These are phyloP conservation scores for Colletotrichum abscissum DNA, from an alignment of 2,329 filamentous ascomycete species.

Conservation along the genomic window DNA sequence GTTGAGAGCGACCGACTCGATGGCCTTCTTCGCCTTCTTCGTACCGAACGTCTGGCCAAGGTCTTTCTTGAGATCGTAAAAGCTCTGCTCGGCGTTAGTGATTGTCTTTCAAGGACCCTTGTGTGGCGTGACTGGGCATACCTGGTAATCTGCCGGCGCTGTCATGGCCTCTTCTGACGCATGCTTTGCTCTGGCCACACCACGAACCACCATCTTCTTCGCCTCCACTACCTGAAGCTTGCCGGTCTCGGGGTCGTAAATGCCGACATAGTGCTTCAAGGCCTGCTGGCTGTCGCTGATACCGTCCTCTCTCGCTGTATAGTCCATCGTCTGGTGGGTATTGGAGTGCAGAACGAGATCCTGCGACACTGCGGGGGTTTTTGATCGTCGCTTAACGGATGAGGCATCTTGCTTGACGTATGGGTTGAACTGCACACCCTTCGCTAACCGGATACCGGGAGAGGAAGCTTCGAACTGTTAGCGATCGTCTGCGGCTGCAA, in stretches of 20 bases:
- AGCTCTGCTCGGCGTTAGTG: slow-evolving; percentile 54
- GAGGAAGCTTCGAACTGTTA: slow-evolving; percentile 39
- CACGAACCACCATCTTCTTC: slow-evolving; percentile 72
- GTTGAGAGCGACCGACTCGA: slow-evolving; percentile 76
- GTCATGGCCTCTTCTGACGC: slow-evolving; percentile 59
- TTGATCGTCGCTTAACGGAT: slow-evolving; percentile 53
- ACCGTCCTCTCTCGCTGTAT: slow-evolving; percentile 66
- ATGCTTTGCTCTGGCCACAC: slow-evolving; percentile 66
- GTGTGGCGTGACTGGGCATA: neutral
- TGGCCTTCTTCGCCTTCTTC: slow-evolving; percentile 85
- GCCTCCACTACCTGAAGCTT: slow-evolving; percentile 71
- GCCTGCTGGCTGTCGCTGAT: slow-evolving; percentile 43
- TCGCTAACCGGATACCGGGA: slow-evolving; percentile 50
- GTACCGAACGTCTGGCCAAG: slow-evolving; percentile 86
- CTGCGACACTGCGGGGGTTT: slow-evolving; percentile 47
- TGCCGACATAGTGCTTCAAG: slow-evolving; percentile 72
- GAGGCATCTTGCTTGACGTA: slow-evolving; percentile 55
- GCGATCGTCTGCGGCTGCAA: neutral
- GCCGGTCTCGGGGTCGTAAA: slow-evolving; percentile 71
- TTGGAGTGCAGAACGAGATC: slow-evolving; percentile 70
- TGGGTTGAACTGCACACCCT: slow-evolving; percentile 56
- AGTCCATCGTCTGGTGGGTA: slow-evolving; percentile 68
- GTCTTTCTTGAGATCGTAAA: slow-evolving; percentile 72
- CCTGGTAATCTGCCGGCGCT: slow-evolving; percentile 36
- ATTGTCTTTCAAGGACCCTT: no score